Conservation (phyloP, 345 rosid species). For the Gynandropsis gynandra region DNA sequence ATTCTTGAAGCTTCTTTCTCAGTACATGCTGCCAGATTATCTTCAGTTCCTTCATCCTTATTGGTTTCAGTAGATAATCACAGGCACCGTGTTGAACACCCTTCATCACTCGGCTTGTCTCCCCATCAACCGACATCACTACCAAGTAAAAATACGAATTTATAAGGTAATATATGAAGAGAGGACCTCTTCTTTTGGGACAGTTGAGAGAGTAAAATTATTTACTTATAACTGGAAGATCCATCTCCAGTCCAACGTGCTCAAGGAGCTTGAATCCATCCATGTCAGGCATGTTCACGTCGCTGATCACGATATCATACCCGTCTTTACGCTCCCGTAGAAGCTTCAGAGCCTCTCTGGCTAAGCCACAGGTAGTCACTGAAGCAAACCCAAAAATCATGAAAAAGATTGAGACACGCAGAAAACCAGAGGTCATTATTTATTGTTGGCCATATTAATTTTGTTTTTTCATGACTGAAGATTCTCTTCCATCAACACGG, state of each 20-base stretch:
- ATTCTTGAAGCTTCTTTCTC: constrained; percentile 74
- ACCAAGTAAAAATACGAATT: constrained; percentile 16
- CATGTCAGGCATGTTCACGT: constrained; percentile 99
- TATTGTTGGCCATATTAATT: background rate
- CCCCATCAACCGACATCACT: constrained; percentile 99
- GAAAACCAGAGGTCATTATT: too few relatives aligned
- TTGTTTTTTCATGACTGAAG: too few relatives aligned
- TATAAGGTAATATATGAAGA: background rate
- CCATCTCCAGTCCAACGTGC: constrained; percentile 91
- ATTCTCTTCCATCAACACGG: too few relatives aligned
- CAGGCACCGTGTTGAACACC: constrained; percentile 96
- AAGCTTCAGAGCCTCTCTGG: constrained; percentile 72
- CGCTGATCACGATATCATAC: constrained; percentile 91
- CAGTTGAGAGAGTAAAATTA: constrained; percentile 29
- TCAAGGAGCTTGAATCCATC: constrained; percentile 96
- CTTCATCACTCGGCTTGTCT: constrained; percentile 86
- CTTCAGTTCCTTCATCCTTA: constrained; percentile 91
- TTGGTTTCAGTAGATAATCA: constrained; percentile 93
- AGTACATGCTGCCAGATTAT: constrained; percentile 98
- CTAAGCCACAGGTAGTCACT: constrained; percentile 87
- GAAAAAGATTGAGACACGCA: too few relatives aligned
- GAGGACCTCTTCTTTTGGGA: constrained; percentile 2
- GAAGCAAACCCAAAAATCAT: constrained; percentile 11
- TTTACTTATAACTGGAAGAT: constrained; percentile 92
- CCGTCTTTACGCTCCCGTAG: constrained; percentile 85